Conservation (phyloP, 352 stramenopile genomes). For the Pythium folliculosum region DNA sequence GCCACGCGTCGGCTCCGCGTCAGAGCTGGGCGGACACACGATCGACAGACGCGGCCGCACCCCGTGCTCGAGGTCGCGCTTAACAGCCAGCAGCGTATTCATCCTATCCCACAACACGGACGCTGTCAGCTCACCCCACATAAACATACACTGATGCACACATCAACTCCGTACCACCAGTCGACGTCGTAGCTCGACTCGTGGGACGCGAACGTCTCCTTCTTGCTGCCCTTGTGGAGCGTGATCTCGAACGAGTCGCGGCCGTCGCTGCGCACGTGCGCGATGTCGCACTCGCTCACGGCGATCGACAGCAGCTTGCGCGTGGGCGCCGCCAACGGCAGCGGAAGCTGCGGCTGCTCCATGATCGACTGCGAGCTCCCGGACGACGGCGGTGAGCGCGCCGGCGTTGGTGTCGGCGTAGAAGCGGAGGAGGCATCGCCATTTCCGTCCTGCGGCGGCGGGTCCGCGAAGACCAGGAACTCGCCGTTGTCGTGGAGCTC, state of each 20-base stretch:
- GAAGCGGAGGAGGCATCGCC: background rate
- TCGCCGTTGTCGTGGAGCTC: slow-evolving; percentile 68
- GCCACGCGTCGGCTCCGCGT: slow-evolving; percentile 25
- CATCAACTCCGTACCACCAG: slow-evolving; percentile 78
- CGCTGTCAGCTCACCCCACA: too few species aligned
- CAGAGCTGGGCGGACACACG: slow-evolving; percentile 48
- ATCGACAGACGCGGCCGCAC: slow-evolving; percentile 63
- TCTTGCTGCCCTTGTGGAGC: slow-evolving; percentile 52
- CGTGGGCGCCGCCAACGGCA: slow-evolving; percentile 24
- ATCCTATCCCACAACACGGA: slow-evolving; percentile 49
- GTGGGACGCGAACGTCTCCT: slow-evolving; percentile 83
- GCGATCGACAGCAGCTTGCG: slow-evolving; percentile 59
- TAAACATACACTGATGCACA: too few species aligned
- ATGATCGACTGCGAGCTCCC: too few species aligned
- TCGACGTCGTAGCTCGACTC: slow-evolving; percentile 86
- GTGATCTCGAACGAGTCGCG: slow-evolving; percentile 83
- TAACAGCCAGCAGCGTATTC: slow-evolving; percentile 77
- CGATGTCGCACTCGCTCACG: slow-evolving; percentile 69
- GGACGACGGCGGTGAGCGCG: background rate
- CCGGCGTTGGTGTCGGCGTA: background rate
- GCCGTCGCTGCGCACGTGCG: slow-evolving; percentile 80
- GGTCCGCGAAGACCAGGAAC: slow-evolving; percentile 69
- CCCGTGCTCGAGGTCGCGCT: slow-evolving; percentile 68
- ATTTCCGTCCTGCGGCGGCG: slow-evolving; percentile 11
- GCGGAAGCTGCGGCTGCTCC: background rate